Percentiles rank a stretch among this genome's conserved stretches.
These are phyloP conservation scores for Phytophthora sp. DNA, from an alignment of 352 stramenopile genomes.

Conservation along the genomic window DNA sequence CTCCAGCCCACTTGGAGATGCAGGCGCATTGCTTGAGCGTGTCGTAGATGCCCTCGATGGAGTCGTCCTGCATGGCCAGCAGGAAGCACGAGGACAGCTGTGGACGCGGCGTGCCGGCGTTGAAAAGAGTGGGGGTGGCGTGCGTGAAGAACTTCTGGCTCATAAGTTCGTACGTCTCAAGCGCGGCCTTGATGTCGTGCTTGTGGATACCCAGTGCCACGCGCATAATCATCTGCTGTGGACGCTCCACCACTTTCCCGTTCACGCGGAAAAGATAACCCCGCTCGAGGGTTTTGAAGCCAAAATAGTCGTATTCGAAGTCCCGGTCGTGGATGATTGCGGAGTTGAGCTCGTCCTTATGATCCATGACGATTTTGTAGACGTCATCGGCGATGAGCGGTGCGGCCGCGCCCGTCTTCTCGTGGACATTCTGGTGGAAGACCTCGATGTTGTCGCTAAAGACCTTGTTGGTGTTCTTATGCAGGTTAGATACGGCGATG, in stretches of 20 bases:
- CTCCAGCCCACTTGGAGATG: slow-evolving; percentile 99
- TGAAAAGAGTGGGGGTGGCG: slow-evolving; percentile 99
- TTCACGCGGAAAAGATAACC: slow-evolving; percentile 97
- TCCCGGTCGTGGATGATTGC: slow-evolving; percentile 98
- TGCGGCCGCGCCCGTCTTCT: slow-evolving; percentile 93
- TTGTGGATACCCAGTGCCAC: slow-evolving; percentile 98
- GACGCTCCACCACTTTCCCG: slow-evolving; percentile 96
- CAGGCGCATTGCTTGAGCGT: slow-evolving; percentile 98
- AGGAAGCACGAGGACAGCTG: slow-evolving; percentile 99
- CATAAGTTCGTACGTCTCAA: slow-evolving; percentile 99
- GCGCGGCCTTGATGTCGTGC: slow-evolving; percentile 90
- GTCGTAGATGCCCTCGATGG: slow-evolving; percentile 99
- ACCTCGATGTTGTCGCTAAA: slow-evolving; percentile 95
- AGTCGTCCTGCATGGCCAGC: slow-evolving; percentile 98
- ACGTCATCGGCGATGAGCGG: slow-evolving; percentile 95
- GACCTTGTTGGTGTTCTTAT: slow-evolving; percentile 98
- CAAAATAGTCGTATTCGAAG: slow-evolving; percentile 99
- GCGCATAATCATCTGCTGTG: slow-evolving; percentile 99
- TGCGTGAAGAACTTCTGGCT: slow-evolving; percentile 98
- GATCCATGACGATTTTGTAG: slow-evolving; percentile 95
- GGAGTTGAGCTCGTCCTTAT: slow-evolving; percentile 96
- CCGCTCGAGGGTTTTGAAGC: slow-evolving; percentile 99
- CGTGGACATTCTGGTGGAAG: slow-evolving; percentile 96
- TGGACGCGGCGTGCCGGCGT: slow-evolving; percentile 97
- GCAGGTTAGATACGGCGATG: slow-evolving; percentile 98